Conservation (phyloP, 352 stramenopile genomes). For the Globisporangium radiosum region DNA sequence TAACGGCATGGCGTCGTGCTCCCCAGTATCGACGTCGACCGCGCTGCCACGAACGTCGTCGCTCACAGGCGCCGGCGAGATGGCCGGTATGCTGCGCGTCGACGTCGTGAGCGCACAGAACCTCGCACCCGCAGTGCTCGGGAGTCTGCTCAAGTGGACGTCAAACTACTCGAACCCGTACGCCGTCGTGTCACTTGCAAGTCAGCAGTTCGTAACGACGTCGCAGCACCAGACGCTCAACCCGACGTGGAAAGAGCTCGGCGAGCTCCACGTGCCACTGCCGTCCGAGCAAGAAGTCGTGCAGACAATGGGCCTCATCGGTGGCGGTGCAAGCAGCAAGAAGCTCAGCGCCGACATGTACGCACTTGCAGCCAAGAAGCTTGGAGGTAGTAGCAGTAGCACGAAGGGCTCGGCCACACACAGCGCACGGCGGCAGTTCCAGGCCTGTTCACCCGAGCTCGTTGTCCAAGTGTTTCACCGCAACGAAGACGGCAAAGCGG, state of each 20-base stretch:
- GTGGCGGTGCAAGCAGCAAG: conserved; percentile 7
- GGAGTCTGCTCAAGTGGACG: conserved; percentile 63
- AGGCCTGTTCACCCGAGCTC: conserved; percentile 51
- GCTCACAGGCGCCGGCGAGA: conserved; percentile 1
- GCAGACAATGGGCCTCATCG: conserved; percentile 27
- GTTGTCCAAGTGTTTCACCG: conserved; percentile 58
- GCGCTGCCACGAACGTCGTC: conserved; percentile 8
- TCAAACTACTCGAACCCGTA: conserved; percentile 64
- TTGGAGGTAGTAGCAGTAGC: background rate
- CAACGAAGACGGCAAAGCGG: conserved; percentile 18
- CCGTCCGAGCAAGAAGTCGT: conserved; percentile 52
- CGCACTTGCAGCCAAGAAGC: conserved; percentile 15
- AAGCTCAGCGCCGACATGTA: conserved; percentile 12
- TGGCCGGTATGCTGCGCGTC: conserved; percentile 43
- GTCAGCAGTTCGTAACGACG: conserved; percentile 46
- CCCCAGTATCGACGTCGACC: background rate
- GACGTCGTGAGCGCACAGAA: conserved; percentile 55
- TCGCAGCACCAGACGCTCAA: conserved; percentile 45
- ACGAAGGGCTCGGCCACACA: conserved; percentile 13
- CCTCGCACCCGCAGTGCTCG: conserved; percentile 47
- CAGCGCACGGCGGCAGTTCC: conserved; percentile 26
- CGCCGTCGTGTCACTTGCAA: conserved; percentile 45
- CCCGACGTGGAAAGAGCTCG: conserved; percentile 63
- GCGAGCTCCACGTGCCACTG: conserved; percentile 39
- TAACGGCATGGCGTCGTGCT: conserved; percentile 28